Evolutionary conservation across 306 rosid genomes (phyloP).

Genomic region (Parietaria judaica): DNA sequence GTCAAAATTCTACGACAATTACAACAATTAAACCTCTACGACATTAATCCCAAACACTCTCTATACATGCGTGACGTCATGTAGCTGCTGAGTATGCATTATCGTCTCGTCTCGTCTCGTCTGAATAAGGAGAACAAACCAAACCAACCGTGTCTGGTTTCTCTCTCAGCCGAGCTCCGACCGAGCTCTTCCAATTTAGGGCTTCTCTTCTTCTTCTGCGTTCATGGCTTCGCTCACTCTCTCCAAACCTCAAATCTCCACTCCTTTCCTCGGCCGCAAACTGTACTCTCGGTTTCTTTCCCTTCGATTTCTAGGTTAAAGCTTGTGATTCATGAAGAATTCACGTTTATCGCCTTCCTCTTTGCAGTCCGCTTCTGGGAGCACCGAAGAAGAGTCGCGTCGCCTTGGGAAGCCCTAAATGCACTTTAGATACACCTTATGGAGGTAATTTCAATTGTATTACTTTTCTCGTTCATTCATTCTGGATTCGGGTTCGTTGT

Average conservation of each 20-base stretch:
- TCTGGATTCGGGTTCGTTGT: no score
- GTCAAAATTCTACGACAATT: no score
- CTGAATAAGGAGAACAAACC: no score
- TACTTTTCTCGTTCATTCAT: no score
- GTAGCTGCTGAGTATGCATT: no score
- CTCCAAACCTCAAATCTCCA: conserved; percentile 40
- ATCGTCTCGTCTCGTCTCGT: no score
- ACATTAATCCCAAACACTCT: no score
- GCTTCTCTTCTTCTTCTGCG: conserved; percentile 6
- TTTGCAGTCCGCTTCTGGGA: conserved; percentile 32
- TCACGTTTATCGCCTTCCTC: neutral
- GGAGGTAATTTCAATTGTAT: conserved; percentile 37
- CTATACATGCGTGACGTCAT: no score
- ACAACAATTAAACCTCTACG: no score
- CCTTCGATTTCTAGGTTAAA: no score
- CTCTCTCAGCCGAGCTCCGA: no score
- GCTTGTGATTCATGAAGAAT: neutral
- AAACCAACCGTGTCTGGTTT: no score
- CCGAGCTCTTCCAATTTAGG: conserved; percentile 14
- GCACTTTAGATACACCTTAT: conserved; percentile 65
- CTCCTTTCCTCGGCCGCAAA: conserved; percentile 41
- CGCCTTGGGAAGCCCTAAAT: conserved; percentile 27
- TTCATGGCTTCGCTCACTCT: conserved; percentile 52
- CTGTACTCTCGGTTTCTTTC: conserved; percentile 26
- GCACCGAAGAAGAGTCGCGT: conserved; percentile 21